A percentile compares a stretch with the other conserved stretches of the same genome.
Conservation (phyloP, 495 filamentous ascomycete species). For the Beverwykella pulmonaria region DNA sequence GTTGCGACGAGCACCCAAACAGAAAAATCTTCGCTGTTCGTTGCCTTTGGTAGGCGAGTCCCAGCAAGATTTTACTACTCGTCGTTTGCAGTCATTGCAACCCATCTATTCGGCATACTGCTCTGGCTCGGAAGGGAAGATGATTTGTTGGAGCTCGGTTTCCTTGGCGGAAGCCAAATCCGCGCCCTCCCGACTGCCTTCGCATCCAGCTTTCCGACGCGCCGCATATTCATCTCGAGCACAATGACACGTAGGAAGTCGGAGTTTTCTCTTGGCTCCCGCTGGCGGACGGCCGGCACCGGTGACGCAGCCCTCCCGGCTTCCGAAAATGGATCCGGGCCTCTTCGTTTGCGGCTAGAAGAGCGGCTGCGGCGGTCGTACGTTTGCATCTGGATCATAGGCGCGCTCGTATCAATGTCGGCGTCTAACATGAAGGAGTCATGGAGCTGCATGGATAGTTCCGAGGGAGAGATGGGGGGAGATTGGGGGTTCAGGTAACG, state of each 20-base stretch:
- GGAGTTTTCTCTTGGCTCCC: constrained; percentile 89
- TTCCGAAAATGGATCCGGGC: constrained; percentile 40
- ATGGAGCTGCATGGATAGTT: constrained; percentile 62
- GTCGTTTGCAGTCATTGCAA: constrained; percentile 18
- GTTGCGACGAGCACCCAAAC: neutral
- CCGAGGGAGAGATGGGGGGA: constrained; percentile 56
- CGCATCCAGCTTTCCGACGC: constrained; percentile 84
- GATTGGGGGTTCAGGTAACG: constrained; percentile 89
- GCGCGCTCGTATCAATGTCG: constrained; percentile 24
- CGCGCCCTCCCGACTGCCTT: constrained; percentile 78
- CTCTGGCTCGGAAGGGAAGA: constrained; percentile 12
- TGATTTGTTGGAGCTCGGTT: constrained; percentile 11
- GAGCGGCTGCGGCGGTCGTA: constrained; percentile 40
- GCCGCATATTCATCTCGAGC: constrained; percentile 96
- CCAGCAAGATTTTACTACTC: neutral
- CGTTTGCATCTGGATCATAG: constrained; percentile 48
- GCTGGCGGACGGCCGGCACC: constrained; percentile 63
- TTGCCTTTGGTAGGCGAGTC: neutral
- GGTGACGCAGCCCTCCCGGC: constrained; percentile 35
- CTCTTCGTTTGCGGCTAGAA: constrained; percentile 15
- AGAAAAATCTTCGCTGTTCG: neutral
- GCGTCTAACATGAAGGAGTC: constrained; percentile 30
- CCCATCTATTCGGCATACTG: constrained; percentile 32
- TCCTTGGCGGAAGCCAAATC: constrained; percentile 85
- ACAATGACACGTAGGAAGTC: constrained; percentile 94